Conservation (phyloP, 202 grass and related monocot genomes). For the Hordeum pubiflorum region DNA sequence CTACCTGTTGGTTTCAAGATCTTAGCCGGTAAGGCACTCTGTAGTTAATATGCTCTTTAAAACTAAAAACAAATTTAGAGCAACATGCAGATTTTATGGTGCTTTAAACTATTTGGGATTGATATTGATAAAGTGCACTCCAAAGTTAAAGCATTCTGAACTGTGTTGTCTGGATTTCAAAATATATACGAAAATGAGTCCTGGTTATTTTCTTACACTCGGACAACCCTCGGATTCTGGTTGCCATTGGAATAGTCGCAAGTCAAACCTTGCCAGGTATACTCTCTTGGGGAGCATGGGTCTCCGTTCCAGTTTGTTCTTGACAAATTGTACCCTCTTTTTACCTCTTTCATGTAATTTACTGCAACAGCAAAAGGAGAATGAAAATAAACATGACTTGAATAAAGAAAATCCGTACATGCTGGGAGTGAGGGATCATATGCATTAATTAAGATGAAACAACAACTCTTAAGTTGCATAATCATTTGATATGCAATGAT, state of each 20-base stretch:
- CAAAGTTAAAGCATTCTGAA: background rate
- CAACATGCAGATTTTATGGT: background rate
- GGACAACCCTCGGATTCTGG: background rate
- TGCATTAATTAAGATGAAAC: background rate
- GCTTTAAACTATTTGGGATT: background rate
- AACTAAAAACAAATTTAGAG: background rate
- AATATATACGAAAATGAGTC: background rate
- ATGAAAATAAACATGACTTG: background rate
- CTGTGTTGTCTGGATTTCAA: background rate
- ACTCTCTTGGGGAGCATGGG: too few species aligned
- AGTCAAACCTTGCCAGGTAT: slow-evolving; percentile 10
- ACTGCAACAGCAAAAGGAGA: background rate
- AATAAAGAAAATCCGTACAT: background rate
- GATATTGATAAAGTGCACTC: background rate
- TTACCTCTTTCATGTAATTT: background rate
- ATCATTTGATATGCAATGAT: too few species aligned
- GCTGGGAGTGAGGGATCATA: background rate
- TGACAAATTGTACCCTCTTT: background rate
- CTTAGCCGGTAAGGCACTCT: background rate
- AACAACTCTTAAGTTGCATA: too few species aligned
- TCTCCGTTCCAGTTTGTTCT: too few species aligned
- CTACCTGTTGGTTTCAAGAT: background rate
- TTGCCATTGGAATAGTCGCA: background rate
- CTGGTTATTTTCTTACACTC: slow-evolving; percentile 5
- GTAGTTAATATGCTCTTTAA: background rate